Percentiles rank a stretch among this genome's conserved stretches.
These are phyloP conservation scores for Solanum gracilifrons DNA, from an alignment of 257 asterid genomes.

Conservation along the genomic window DNA sequence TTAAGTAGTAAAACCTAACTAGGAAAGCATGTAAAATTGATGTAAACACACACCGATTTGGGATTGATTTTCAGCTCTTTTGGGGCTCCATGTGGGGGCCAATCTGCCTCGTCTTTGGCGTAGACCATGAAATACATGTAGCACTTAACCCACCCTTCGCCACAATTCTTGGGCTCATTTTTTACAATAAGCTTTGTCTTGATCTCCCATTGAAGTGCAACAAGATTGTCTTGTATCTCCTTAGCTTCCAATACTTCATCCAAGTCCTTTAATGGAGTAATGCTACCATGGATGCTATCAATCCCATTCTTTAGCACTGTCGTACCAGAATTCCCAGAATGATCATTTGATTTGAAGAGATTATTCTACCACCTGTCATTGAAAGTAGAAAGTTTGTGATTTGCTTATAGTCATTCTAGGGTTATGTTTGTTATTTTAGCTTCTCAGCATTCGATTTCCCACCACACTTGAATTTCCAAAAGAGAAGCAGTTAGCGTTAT, in stretches of 20 bases:
- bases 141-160: neutral
- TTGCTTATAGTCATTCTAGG: neutral
- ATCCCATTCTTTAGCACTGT: neutral
- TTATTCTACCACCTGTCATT: neutral
- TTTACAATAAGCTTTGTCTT: neutral
- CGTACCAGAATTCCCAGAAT: neutral
- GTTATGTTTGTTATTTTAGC: neutral
- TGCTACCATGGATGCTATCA: neutral
- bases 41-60: neutral
- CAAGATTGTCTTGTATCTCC: neutral
- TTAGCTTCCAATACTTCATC: neutral
- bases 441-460: neutral
- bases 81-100: neutral
- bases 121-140: neutral
- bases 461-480: neutral
- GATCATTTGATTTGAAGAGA: neutral
- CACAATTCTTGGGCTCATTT: neutral
- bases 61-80: neutral
- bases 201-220: neutral
- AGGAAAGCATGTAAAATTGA: neutral
- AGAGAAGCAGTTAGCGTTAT: neutral
- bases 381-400: neutral
- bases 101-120: neutral
- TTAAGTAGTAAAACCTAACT: neutral
- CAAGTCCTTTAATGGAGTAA: neutral